These are phyloP conservation scores for Calonectria leucothoes DNA, from an alignment of 2,329 filamentous ascomycete genomes.

Conservation along the genomic window DNA sequence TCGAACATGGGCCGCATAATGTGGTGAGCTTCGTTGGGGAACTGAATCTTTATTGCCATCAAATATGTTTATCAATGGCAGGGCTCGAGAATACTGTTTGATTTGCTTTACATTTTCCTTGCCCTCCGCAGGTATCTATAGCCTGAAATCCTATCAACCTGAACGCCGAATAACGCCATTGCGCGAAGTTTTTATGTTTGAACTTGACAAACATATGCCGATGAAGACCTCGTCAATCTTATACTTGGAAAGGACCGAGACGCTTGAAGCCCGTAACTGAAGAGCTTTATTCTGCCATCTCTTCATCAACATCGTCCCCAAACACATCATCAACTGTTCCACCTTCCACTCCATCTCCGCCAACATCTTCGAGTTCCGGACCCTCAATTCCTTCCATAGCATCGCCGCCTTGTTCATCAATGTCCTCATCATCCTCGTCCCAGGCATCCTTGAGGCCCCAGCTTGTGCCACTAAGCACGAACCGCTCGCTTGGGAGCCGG, in stretches of 20 bases:
- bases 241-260: background rate
- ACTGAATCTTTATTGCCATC: background rate
- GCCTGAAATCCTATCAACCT: background rate
- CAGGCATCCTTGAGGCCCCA: conserved; percentile 74
- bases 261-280: conserved; percentile 15
- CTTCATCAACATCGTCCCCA: conserved; percentile 66
- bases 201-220: conserved; percentile 10
- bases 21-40: background rate
- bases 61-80: background rate
- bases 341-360: conserved; percentile 60
- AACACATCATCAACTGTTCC: conserved; percentile 67
- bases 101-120: background rate
- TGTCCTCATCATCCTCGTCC: conserved; percentile 60
- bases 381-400: conserved; percentile 63
- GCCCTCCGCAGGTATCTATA: conserved; percentile 3
- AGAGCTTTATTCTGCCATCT: conserved; percentile 61
- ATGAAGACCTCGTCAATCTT: background rate
- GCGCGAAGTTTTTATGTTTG: background rate
- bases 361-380: conserved; percentile 54
- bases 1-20: background rate
- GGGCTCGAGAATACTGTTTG: background rate
- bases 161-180: conserved; percentile 36
- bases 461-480: conserved; percentile 73
- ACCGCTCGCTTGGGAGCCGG: conserved; percentile 74
- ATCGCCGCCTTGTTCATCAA: conserved; percentile 56